phyloP scores from a whole-genome alignment of 1,139 yeast genomes.

The Yamadazyma mexicana region DNA sequence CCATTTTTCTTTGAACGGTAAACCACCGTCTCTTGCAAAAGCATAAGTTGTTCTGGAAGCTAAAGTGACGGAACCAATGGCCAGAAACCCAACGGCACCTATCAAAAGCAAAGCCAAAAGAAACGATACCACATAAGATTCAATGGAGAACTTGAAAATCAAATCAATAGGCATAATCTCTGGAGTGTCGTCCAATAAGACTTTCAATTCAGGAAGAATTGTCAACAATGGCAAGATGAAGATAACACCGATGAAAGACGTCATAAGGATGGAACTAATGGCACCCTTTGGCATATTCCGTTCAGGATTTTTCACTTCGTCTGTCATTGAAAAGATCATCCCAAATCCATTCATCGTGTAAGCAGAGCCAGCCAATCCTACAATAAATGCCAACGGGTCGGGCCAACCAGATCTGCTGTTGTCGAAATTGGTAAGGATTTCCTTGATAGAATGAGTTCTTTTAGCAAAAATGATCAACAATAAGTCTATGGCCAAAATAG shows the following conservation, averaged over 20 bases:
- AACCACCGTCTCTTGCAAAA: slow-evolving; percentile 85
- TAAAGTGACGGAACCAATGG: slow-evolving; percentile 79
- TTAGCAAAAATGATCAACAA: slow-evolving; percentile 60
- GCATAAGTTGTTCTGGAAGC: slow-evolving; percentile 87
- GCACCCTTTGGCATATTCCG: slow-evolving; percentile 78
- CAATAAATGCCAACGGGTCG: slow-evolving; percentile 60
- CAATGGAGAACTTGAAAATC: slow-evolving; percentile 69
- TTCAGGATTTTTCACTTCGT: slow-evolving; percentile 78
- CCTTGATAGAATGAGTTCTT: slow-evolving; percentile 57
- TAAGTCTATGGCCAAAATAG: slow-evolving; percentile 68
- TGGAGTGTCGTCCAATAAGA: slow-evolving; percentile 58
- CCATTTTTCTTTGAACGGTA: slow-evolving; percentile 70
- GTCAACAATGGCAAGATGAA: slow-evolving; percentile 71
- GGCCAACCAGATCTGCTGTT: slow-evolving; percentile 76
- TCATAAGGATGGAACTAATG: slow-evolving; percentile 60
- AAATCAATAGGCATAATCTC: slow-evolving; percentile 66
- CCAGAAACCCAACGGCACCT: slow-evolving; percentile 74
- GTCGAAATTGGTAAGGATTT: slow-evolving; percentile 68
- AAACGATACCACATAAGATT: slow-evolving; percentile 65
- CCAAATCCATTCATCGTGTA: slow-evolving; percentile 84
- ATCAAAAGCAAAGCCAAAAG: slow-evolving; percentile 64
- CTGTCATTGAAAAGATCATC: slow-evolving; percentile 77
- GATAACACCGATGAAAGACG: slow-evolving; percentile 67
- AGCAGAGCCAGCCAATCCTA: slow-evolving; percentile 77
- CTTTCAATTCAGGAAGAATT: slow-evolving; percentile 64